A percentile compares a stretch with the other conserved stretches of the same genome.
phyloP scores from a whole-genome alignment of 805 yeast species.

The Lipomyces yamanashiensis region DNA sequence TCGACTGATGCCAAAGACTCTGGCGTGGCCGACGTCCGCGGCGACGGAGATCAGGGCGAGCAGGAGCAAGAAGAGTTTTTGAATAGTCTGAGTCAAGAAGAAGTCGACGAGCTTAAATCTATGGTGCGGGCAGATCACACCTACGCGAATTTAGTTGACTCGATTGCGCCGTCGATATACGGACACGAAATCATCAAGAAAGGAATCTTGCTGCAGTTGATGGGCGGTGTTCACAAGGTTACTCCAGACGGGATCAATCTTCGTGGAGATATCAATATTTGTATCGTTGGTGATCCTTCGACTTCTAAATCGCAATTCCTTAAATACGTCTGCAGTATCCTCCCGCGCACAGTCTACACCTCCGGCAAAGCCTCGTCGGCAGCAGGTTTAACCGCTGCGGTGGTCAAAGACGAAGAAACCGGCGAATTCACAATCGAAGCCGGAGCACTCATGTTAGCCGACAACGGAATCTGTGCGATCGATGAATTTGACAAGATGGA shows the following conservation, averaged over 20 bases:
- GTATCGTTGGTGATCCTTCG: constrained; percentile 97
- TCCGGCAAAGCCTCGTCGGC: constrained; percentile 99
- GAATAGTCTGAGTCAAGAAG: constrained; percentile 76
- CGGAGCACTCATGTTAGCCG: constrained; percentile 97
- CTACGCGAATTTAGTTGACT: constrained; percentile 79
- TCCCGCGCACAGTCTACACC: constrained; percentile 94
- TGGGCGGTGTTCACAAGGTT: constrained; percentile 94
- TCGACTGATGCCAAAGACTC: constrained; percentile 55
- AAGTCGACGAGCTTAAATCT: constrained; percentile 78
- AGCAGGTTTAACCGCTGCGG: constrained; percentile 98
- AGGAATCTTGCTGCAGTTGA: constrained; percentile 82
- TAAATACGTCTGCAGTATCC: constrained; percentile 87
- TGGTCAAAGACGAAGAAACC: constrained; percentile 94
- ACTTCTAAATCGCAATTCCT: constrained; percentile 95
- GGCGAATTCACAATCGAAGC: constrained; percentile 98
- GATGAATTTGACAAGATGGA: constrained; percentile 99
- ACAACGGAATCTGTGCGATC: constrained; percentile 97
- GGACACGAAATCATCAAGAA: constrained; percentile 95
- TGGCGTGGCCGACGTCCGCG: constrained; percentile 47
- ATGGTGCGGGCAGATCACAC: constrained; percentile 91
- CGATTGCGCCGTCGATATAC: constrained; percentile 94
- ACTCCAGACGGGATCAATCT: constrained; percentile 93
- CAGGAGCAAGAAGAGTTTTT: constrained; percentile 78
- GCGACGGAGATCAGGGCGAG: constrained; percentile 55
- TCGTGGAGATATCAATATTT: constrained; percentile 95